These are phyloP conservation scores for Kazachstania viticola DNA, from an alignment of 805 yeast genomes.

Conservation along the genomic window DNA sequence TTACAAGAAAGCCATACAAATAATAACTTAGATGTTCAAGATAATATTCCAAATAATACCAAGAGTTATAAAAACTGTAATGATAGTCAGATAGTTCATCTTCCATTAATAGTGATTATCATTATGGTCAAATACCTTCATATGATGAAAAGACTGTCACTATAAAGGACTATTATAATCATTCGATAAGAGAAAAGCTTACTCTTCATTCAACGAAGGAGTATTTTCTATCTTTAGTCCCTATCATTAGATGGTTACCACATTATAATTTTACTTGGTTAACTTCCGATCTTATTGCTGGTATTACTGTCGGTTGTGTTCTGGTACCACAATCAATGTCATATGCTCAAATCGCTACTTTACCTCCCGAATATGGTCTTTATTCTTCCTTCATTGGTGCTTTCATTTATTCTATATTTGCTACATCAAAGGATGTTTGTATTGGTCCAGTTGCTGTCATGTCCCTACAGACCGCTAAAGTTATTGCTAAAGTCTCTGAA, in stretches of 20 bases:
- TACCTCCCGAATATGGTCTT: constrained; percentile 74
- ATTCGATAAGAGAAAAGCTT: constrained; percentile 9
- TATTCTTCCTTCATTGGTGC: constrained; percentile 91
- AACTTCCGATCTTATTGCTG: constrained; percentile 76
- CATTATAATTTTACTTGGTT: constrained; percentile 77
- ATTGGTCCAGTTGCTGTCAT: constrained; percentile 97
- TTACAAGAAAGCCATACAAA: no score
- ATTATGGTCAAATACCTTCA: constrained; percentile 5
- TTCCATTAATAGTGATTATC: no score
- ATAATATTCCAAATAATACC: no score
- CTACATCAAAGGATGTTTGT: constrained; percentile 90
- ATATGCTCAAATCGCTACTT: constrained; percentile 76
- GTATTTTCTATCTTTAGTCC: constrained; percentile 60
- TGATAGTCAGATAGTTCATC: no score
- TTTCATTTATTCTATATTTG: constrained; percentile 77
- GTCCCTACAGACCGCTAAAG: constrained; percentile 77
- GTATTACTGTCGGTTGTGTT: constrained; percentile 86
- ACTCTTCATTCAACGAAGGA: constrained; percentile 28
- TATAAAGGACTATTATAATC: constrained; percentile 14
- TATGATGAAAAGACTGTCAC: constrained; percentile 15
- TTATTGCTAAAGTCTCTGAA: constrained; percentile 50
- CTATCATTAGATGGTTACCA: constrained; percentile 72
- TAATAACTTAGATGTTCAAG: no score
- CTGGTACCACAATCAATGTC: constrained; percentile 95
- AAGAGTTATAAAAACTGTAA: no score